A percentile compares a stretch with the other conserved stretches of the same genome.
Conservation (phyloP, 176 grass and related monocot species). For the Chrysopogon serrulatus region DNA sequence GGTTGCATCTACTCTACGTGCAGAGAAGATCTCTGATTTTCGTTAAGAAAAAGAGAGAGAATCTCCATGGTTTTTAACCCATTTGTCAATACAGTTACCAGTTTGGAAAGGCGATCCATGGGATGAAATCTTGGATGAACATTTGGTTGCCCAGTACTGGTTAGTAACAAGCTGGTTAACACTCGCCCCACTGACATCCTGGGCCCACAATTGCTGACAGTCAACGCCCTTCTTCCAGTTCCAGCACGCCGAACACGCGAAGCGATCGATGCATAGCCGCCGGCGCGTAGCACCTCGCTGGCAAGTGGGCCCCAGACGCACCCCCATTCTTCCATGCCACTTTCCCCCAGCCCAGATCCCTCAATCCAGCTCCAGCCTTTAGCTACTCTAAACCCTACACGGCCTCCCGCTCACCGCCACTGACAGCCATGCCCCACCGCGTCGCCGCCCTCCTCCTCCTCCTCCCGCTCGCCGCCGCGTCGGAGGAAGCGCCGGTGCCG, state of each 20-base stretch:
- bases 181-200: background rate
- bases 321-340: background rate
- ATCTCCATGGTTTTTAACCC: background rate
- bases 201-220: background rate
- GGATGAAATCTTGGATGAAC: background rate
- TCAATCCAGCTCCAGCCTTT: background rate
- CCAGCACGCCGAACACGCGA: background rate
- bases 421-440: constrained; percentile 45
- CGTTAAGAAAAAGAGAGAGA: background rate
- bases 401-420: background rate
- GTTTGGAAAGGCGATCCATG: too few species aligned
- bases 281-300: background rate
- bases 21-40: background rate
- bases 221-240: background rate
- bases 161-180: background rate
- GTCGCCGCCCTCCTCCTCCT: constrained; percentile 35
- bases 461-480: constrained; percentile 5
- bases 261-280: background rate
- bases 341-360: background rate
- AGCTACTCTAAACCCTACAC: constrained; percentile 18
- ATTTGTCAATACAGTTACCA: too few species aligned
- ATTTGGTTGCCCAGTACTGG: too few species aligned
- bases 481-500: background rate
- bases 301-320: background rate
- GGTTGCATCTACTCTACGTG: background rate